These are phyloP conservation scores for Leccinum arenicola DNA, from an alignment of 768 basidiomycete genomes.

Conservation along the genomic window DNA sequence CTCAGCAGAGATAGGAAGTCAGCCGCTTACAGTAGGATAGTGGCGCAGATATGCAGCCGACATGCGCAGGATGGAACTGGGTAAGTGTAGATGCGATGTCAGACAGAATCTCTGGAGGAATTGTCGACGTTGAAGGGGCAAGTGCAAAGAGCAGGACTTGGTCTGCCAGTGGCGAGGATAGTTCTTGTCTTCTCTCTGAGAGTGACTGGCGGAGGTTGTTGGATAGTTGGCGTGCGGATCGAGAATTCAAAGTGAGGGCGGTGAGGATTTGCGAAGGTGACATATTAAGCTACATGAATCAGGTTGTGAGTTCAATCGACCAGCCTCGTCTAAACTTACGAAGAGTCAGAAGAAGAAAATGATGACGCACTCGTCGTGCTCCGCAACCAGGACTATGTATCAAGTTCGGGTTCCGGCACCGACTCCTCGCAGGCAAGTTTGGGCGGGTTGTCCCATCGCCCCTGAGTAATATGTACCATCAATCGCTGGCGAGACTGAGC, in stretches of 20 bases:
- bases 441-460: no score
- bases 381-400: background rate
- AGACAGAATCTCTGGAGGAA: constrained; percentile 31
- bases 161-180: background rate
- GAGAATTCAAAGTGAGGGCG: constrained; percentile 17
- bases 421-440: background rate
- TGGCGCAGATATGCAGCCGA: constrained; percentile 65
- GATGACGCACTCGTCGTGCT: background rate
- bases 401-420: no score
- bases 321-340: background rate
- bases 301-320: background rate
- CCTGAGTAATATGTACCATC: background rate
- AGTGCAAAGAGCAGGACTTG: constrained; percentile 23
- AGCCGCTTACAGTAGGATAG: constrained; percentile 23
- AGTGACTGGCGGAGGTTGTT: constrained; percentile 6
- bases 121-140: constrained; percentile 23
- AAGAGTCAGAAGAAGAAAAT: background rate
- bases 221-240: constrained; percentile 20
- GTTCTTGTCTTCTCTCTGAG: background rate
- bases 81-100: constrained; percentile 39
- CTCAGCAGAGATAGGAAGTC: no score
- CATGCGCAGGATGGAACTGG: constrained; percentile 37
- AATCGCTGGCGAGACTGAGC: no score
- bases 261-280: constrained; percentile 12
- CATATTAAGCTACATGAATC: background rate